Conservation (phyloP, 192 early-diverging fungal species). For the Linderina pennispora region DNA sequence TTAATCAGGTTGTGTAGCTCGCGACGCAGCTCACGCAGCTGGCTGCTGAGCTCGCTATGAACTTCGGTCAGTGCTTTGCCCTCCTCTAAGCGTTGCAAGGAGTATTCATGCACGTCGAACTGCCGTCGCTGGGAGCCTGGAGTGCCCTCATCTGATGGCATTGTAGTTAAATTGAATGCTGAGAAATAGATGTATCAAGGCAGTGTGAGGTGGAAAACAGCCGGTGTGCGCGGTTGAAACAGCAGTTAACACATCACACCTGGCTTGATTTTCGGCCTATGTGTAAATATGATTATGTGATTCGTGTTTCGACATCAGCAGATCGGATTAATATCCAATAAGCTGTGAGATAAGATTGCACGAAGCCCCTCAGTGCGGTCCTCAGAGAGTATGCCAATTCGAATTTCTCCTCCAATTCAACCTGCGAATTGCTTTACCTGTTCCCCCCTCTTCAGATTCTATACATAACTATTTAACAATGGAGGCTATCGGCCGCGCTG, state of each 20-base stretch:
- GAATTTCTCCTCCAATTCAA: neutral
- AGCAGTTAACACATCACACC: no score
- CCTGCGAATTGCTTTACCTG: no score
- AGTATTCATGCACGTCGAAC: constrained; percentile 23
- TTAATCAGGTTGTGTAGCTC: constrained; percentile 26
- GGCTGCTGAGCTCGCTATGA: constrained; percentile 19
- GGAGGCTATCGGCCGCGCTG: constrained; percentile 24
- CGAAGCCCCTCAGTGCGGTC: no score
- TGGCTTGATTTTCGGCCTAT: no score
- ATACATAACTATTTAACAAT: constrained; percentile 5
- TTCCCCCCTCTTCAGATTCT: neutral
- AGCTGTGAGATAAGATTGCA: no score
- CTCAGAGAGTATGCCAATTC: no score
- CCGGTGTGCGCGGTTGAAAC: no score
- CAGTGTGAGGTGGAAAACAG: no score
- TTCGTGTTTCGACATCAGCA: no score
- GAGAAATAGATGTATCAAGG: neutral
- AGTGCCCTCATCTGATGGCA: constrained; percentile 25
- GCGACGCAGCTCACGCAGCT: constrained; percentile 6
- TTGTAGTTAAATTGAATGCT: no score
- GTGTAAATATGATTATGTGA: no score
- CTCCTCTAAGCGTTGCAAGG: constrained; percentile 8
- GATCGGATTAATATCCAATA: no score
- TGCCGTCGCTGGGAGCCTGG: neutral
- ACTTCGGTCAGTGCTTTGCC: constrained; percentile 18